phyloP scores from a whole-genome alignment of 768 basidiomycete genomes.

The Lactarius quietus region DNA sequence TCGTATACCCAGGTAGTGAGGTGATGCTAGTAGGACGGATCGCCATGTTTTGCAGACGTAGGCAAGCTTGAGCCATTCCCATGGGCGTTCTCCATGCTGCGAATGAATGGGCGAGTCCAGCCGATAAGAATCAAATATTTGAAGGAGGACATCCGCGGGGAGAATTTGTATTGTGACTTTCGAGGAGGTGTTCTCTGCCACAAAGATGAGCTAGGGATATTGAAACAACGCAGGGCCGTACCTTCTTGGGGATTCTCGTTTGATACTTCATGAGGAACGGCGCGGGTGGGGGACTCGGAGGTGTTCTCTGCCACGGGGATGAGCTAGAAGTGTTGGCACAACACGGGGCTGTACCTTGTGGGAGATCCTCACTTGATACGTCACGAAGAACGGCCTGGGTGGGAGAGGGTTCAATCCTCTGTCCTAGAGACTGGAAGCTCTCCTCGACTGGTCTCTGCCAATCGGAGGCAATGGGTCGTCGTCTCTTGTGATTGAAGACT shows the following conservation, averaged over 20 bases:
- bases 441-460: no score
- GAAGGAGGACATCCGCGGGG: neutral
- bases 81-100: conserved; percentile 1
- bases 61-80: conserved; percentile 6
- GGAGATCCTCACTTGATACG: no score
- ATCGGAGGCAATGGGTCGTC: no score
- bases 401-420: no score
- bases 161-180: neutral
- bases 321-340: no score
- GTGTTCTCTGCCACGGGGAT: no score
- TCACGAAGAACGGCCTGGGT: no score
- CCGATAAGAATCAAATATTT: conserved; percentile 1
- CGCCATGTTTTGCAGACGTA: conserved; percentile 12
- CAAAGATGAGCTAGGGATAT: neutral
- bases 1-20: neutral
- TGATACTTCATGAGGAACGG: no score
- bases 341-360: no score
- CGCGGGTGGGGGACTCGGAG: no score
- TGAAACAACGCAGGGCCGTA: neutral
- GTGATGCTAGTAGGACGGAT: neutral
- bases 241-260: neutral
- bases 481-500: no score
- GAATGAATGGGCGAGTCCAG: neutral
- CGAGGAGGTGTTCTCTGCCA: neutral
- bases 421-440: no score